Conservation (phyloP, 805 yeast genomes). For the Candida cerambycidarum region DNA sequence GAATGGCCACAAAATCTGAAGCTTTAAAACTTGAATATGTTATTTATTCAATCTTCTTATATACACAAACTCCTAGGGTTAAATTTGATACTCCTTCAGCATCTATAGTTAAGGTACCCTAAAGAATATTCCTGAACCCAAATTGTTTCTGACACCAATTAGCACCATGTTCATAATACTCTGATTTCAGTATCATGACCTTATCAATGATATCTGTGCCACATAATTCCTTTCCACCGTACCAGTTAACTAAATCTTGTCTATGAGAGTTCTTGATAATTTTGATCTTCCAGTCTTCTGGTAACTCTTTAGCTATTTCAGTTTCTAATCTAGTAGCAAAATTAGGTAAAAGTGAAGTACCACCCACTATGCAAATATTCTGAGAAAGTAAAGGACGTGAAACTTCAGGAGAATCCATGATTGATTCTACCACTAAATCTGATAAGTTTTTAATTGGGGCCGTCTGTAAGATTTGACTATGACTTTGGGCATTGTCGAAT, state of each 20-base stretch:
- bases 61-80: no score
- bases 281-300: constrained; percentile 67
- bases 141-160: constrained; percentile 53
- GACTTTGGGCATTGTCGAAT: constrained; percentile 35
- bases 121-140: constrained; percentile 35
- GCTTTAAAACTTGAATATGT: no score
- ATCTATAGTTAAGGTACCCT: background rate
- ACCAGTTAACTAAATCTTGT: constrained; percentile 35
- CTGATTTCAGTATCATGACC: constrained; percentile 68
- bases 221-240: constrained; percentile 33
- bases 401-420: constrained; percentile 70
- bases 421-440: constrained; percentile 72
- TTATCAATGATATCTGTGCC: constrained; percentile 45
- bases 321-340: constrained; percentile 58
- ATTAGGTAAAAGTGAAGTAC: constrained; percentile 70
- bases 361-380: constrained; percentile 82
- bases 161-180: constrained; percentile 84
- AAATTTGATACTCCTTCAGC: no score
- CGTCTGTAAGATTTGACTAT: constrained; percentile 30
- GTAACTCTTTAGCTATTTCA: constrained; percentile 67
- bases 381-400: constrained; percentile 73
- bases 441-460: constrained; percentile 68
- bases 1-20: no score
- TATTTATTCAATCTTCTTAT: no score
- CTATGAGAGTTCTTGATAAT: constrained; percentile 22